Conservation (phyloP, 345 rosid genomes). For the Murraya koenigii region DNA sequence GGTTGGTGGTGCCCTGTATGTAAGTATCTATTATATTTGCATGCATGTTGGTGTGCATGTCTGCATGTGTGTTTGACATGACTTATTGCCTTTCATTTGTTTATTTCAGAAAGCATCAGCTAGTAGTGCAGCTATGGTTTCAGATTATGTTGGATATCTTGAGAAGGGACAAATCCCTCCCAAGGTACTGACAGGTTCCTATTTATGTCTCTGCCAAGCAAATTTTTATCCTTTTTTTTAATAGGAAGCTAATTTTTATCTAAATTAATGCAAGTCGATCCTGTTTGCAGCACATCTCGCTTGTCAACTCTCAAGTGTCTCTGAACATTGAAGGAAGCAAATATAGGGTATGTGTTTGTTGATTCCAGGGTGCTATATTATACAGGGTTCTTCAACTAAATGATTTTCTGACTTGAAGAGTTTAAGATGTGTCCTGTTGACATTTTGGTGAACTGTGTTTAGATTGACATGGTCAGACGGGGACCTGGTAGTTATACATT, state of each 20-base stretch:
- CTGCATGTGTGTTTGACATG: neutral
- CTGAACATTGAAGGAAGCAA: constrained; percentile 99
- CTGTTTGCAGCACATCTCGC: constrained; percentile 85
- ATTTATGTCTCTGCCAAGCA: constrained; percentile 8
- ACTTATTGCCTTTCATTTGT: constrained; percentile 11
- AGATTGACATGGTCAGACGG: constrained; percentile 95
- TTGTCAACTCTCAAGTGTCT: constrained; percentile 92
- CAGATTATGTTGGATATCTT: constrained; percentile 95
- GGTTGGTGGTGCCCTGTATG: constrained; percentile 96
- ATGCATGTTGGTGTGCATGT: neutral
- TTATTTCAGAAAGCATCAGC: constrained; percentile 87
- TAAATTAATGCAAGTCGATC: constrained; percentile 17
- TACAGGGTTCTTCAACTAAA: neutral
- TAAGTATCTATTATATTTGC: constrained; percentile 34
- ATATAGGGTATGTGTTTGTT: constrained; percentile 58
- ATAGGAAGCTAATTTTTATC: constrained; percentile 7
- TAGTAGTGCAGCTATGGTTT: constrained; percentile 93
- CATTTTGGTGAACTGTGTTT: constrained; percentile 19
- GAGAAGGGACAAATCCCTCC: constrained; percentile 99
- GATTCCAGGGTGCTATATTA: constrained; percentile 10
- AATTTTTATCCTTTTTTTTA: constrained; percentile 15
- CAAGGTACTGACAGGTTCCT: constrained; percentile 50
- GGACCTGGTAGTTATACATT: constrained; percentile 91
- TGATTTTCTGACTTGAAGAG: constrained; percentile 8
- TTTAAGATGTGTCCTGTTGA: constrained; percentile 6